These are phyloP conservation scores for Rhazya stricta DNA, from an alignment of 257 asterid species.

Conservation along the genomic window DNA sequence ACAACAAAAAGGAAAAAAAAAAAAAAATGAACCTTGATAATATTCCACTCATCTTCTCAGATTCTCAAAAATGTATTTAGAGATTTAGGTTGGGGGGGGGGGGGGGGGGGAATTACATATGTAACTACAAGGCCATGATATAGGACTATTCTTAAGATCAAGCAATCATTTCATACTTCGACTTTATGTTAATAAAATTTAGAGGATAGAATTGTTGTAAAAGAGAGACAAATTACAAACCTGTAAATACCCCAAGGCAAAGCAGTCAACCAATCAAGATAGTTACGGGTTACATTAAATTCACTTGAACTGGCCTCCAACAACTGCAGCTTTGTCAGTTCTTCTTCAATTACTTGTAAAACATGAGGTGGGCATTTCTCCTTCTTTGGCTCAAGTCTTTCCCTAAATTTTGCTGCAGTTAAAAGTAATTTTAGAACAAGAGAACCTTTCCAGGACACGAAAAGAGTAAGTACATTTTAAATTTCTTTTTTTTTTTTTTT, in stretches of 20 bases:
- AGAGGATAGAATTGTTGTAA: neutral
- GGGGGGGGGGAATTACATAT: too few species aligned
- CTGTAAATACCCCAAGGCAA: conserved; percentile 99
- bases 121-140: neutral
- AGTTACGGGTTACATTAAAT: conserved; percentile 94
- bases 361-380: conserved; percentile 93
- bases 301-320: conserved; percentile 99
- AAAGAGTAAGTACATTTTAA: too few species aligned
- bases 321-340: conserved; percentile 75
- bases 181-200: neutral
- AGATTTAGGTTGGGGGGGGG: too few species aligned
- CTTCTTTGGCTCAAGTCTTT: conserved; percentile 88
- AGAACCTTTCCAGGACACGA: neutral
- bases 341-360: conserved; percentile 97
- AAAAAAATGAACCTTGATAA: too few species aligned
- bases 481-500: too few species aligned
- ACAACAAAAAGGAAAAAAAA: neutral
- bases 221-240: conserved; percentile 30
- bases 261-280: conserved; percentile 99
- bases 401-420: conserved; percentile 77
- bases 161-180: neutral
- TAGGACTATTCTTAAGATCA: neutral
- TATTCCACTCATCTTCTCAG: neutral
- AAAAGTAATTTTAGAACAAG: neutral
- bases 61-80: neutral